Conservation (phyloP, 2,329 filamentous ascomycete species). For the Hypoxylon sp. region DNA sequence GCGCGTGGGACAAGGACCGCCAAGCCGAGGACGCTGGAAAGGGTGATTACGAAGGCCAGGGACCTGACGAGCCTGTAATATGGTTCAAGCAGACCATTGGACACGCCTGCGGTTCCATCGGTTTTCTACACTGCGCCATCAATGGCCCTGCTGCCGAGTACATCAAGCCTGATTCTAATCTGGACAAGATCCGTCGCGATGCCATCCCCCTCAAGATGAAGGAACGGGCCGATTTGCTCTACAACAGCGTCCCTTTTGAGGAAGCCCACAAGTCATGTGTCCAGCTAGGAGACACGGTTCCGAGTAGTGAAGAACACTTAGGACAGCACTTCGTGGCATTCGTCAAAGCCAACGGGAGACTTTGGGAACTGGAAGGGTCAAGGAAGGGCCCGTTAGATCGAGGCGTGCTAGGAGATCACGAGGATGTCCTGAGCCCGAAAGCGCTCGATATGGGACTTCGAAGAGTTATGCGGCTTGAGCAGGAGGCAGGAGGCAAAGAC, state of each 20-base stretch:
- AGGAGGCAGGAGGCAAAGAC: constrained; percentile 51
- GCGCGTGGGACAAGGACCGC: constrained; percentile 51
- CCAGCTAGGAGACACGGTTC: constrained; percentile 73
- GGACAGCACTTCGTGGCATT: constrained; percentile 87
- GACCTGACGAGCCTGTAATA: constrained; percentile 73
- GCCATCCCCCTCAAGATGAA: constrained; percentile 73
- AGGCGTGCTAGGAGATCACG: constrained; percentile 65
- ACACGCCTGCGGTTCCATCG: constrained; percentile 85
- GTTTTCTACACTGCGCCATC: constrained; percentile 77
- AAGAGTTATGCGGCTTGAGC: constrained; percentile 58
- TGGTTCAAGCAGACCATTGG: constrained; percentile 91
- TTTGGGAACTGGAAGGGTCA: constrained; percentile 86
- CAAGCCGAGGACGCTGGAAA: constrained; percentile 54
- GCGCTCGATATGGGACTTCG: constrained; percentile 73
- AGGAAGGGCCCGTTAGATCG: constrained; percentile 80
- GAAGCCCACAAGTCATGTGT: constrained; percentile 80
- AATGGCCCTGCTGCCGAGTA: constrained; percentile 72
- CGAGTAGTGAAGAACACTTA: constrained; percentile 71
- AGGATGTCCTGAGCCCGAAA: constrained; percentile 74
- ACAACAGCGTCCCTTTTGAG: constrained; percentile 78
- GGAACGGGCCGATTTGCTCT: constrained; percentile 76
- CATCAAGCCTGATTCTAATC: constrained; percentile 66
- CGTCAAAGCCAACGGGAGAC: constrained; percentile 73
- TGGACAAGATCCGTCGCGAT: constrained; percentile 70
- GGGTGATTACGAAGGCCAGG: constrained; percentile 49